Evolutionary conservation across 2,329 filamentous ascomycete genomes (phyloP).

Genomic region (Myriosclerotinia curreyana): DNA sequence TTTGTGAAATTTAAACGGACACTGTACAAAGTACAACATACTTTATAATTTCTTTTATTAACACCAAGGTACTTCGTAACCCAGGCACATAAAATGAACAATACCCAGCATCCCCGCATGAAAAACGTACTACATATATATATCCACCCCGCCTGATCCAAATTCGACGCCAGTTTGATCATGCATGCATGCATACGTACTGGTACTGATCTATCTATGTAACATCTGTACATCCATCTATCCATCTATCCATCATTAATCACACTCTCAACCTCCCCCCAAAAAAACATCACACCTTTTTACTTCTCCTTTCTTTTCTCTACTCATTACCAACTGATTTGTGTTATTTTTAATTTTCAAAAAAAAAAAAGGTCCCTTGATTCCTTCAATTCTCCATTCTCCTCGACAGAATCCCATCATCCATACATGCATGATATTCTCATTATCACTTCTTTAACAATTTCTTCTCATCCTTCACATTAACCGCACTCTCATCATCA

Average conservation of each 20-base stretch:
- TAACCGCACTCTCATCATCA: constrained; percentile 36
- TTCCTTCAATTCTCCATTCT: not conserved
- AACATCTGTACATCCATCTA: too few species aligned
- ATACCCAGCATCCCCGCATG: too few species aligned
- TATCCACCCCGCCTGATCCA: not conserved
- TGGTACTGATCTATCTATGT: too few species aligned
- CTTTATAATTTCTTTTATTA: too few species aligned
- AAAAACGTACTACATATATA: too few species aligned
- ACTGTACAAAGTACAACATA: too few species aligned
- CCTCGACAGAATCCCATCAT: not conserved
- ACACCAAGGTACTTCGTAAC: too few species aligned
- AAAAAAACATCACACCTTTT: not conserved
- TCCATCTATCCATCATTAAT: not conserved
- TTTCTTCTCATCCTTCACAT: constrained; percentile 25
- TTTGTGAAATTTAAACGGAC: too few species aligned
- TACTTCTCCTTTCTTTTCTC: not conserved
- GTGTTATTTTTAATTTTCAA: not conserved
- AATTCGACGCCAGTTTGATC: not conserved
- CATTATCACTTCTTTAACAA: constrained; percentile 20
- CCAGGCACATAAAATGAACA: too few species aligned
- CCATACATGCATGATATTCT: too few species aligned
- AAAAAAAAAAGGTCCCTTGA: not conserved
- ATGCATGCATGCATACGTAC: too few species aligned
- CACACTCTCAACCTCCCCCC: too few species aligned
- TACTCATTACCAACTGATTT: not conserved